Conservation (phyloP, 176 grass and related monocot genomes). For the Triticum dicoccoides region DNA sequence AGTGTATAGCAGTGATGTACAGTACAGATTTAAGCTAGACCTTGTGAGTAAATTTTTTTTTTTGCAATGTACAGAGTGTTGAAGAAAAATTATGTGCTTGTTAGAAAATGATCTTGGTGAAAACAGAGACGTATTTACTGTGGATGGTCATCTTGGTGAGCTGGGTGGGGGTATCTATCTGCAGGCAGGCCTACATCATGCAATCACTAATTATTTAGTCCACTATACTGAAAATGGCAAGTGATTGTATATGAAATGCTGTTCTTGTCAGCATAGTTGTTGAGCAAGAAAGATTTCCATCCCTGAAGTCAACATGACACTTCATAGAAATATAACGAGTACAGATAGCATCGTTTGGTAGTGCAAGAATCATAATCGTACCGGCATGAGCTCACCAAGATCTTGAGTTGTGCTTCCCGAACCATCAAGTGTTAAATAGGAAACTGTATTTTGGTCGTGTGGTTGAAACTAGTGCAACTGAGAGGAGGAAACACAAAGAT, state of each 20-base stretch:
- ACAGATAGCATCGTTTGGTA: background rate
- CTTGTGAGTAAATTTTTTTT: background rate
- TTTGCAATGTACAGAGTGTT: conserved; percentile 12
- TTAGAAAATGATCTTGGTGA: background rate
- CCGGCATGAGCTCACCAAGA: conserved; percentile 2
- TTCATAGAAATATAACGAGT: background rate
- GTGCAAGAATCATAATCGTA: background rate
- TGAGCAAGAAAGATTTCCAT: background rate
- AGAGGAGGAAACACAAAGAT: background rate
- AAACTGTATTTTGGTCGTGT: background rate
- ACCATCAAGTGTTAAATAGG: background rate
- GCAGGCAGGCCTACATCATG: too few relatives aligned
- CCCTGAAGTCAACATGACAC: background rate
- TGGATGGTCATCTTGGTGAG: background rate
- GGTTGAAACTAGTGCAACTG: background rate
- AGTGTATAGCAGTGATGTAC: background rate
- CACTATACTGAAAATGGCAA: background rate
- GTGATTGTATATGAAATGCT: background rate
- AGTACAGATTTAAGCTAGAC: background rate
- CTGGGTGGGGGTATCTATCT: background rate
- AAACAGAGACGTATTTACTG: background rate
- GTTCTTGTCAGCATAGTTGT: background rate
- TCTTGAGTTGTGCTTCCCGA: background rate
- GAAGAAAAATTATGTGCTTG: background rate
- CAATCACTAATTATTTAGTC: background rate